Conservation (phyloP, 179 eudicot species). For the Carnegiea gigantea region DNA sequence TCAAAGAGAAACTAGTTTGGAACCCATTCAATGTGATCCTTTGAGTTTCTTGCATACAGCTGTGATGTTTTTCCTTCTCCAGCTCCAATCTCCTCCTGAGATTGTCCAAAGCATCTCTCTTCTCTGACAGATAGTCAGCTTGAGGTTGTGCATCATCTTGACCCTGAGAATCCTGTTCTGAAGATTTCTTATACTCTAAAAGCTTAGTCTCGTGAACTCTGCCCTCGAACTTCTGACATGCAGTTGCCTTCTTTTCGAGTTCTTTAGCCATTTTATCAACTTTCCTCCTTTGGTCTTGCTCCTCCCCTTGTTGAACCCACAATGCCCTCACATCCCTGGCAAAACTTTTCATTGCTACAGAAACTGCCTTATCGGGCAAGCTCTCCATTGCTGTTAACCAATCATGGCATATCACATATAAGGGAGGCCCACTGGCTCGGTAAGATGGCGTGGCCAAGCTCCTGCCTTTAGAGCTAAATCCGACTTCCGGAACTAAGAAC, state of each 20-base stretch:
- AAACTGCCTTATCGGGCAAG: slow-evolving; percentile 73
- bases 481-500: slow-evolving; percentile 62
- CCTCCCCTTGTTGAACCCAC: slow-evolving; percentile 86
- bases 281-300: slow-evolving; percentile 78
- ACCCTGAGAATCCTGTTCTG: slow-evolving; percentile 38
- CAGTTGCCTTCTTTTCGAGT: slow-evolving; percentile 58
- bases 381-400: slow-evolving; percentile 67
- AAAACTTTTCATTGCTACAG: slow-evolving; percentile 65
- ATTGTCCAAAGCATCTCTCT: slow-evolving; percentile 61
- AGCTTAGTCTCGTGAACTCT: slow-evolving; percentile 51
- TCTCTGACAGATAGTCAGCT: slow-evolving; percentile 43
- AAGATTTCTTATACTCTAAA: slow-evolving; percentile 40
- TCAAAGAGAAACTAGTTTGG: slow-evolving; percentile 70
- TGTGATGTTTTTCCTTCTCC: slow-evolving; percentile 83
- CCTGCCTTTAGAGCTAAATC: slow-evolving; percentile 52
- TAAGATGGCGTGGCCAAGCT: slow-evolving; percentile 37
- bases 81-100: slow-evolving; percentile 55
- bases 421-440: slow-evolving; percentile 61
- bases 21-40: slow-evolving; percentile 75
- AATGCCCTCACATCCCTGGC: slow-evolving; percentile 64
- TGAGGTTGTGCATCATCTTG: slow-evolving; percentile 41
- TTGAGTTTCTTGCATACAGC: slow-evolving; percentile 70
- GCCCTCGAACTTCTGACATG: slow-evolving; percentile 66
- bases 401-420: slow-evolving; percentile 60
- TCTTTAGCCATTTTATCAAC: slow-evolving; percentile 72